Conservation (phyloP, 257 asterid genomes). For the Solanum verrucosum region DNA sequence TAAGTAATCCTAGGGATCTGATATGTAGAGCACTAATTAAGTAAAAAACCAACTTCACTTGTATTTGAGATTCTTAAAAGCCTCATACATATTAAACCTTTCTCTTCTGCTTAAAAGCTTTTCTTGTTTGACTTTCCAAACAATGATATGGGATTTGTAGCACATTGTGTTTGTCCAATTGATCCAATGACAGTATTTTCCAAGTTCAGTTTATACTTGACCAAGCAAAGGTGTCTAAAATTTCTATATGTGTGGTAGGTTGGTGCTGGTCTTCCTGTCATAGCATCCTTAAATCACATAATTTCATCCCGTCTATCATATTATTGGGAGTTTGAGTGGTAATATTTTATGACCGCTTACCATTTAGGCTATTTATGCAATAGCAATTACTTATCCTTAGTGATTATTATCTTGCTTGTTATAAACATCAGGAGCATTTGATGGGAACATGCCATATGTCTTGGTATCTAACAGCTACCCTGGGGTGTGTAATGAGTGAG, state of each 20-base stretch:
- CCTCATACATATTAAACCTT: neutral
- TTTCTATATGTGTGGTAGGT: constrained; percentile 41
- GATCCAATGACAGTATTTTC: neutral
- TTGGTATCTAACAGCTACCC: constrained; percentile 49
- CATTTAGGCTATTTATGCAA: neutral
- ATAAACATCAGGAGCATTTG: neutral
- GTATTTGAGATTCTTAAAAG: neutral
- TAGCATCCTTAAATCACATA: constrained; percentile 69
- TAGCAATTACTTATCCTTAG: neutral
- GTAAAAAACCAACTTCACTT: neutral
- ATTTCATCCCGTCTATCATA: constrained; percentile 50
- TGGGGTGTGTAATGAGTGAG: constrained; percentile 93
- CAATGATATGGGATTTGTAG: neutral
- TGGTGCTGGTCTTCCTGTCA: constrained; percentile 95
- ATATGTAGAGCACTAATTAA: neutral
- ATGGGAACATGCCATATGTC: neutral
- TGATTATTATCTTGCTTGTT: neutral
- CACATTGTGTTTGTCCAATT: neutral
- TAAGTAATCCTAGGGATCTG: neutral
- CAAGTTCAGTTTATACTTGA: neutral
- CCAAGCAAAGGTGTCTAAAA: neutral
- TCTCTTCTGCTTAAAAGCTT: neutral
- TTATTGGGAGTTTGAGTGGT: constrained; percentile 93
- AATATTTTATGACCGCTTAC: neutral
- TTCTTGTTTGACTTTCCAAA: neutral